Base-by-base conservation (phyloP, 116 monocot genomes). In the Iris pallida region DNA sequence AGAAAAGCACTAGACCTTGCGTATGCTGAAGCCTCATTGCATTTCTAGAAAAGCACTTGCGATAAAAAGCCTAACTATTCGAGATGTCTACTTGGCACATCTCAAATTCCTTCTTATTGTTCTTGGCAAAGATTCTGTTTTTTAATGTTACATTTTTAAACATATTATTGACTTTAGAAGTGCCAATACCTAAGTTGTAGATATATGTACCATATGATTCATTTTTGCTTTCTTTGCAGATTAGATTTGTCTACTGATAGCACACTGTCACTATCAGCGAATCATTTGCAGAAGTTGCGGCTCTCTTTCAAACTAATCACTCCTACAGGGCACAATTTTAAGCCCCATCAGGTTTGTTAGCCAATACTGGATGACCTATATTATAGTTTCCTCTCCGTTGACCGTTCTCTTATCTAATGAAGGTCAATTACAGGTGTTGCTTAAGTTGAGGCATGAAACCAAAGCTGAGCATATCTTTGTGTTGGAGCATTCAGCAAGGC, bases 391-490 rank as follows among this genome's bases (percentile, higher is more conserved):
- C 40, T 60, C 51, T 8, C 4, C 6, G n/a, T n/a, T n/a, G n/a
- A n/a, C n/a, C n/a, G 41, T 10, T 68, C 61, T 9, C 16, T 64
- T 81, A 42, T 45, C 40, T 41, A 65, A 64, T 51, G 51, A 65
- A 44, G 6, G 45, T 72, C 75, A 10, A 20, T 71, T 80, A 64
- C 76, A 98, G 98, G 74, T 86, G 41, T 82, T 93, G 57, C 85
- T 98, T 8, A 98, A 90, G 77, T 58, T 98, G 64, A 81, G 68
- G 45, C 98, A 98, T 79, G 98, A 93, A 65, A 82, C 85, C 40
- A 81, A 83, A 61, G 79, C 90, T 55, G 86, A 92, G 71, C 98
- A 98, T 72, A 78, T 98, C 42, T 98, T 98, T 82, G 30, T 88
- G 20, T 68, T 90, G 71, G 90, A 75, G 14, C 82, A 61, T 59